phyloP scores from a whole-genome alignment of 2,329 filamentous ascomycete species.

The Nigrospora oryzae region DNA sequence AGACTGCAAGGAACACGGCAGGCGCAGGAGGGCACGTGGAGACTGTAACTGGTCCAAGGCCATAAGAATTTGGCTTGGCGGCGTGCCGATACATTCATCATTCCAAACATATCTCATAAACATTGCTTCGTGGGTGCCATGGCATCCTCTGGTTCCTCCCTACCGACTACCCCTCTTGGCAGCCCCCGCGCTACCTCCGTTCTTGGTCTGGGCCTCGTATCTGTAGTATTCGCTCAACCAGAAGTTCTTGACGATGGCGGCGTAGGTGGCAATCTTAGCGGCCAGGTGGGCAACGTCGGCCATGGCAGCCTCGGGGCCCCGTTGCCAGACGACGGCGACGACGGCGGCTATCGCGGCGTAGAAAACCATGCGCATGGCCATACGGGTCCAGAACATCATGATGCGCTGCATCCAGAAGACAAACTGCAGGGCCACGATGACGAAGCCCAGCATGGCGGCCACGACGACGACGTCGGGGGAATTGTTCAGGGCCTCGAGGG shows the following conservation, averaged over 20 bases:
- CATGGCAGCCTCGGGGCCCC: constrained; percentile 57
- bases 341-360: constrained; percentile 52
- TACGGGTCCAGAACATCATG: constrained; percentile 68
- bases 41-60: neutral
- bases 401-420: constrained; percentile 64
- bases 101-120: neutral
- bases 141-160: neutral
- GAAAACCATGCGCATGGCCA: constrained; percentile 54
- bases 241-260: constrained; percentile 39
- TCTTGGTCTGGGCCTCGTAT: constrained; percentile 41
- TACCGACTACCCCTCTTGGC: constrained; percentile 1
- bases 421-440: constrained; percentile 55
- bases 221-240: constrained; percentile 50
- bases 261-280: constrained; percentile 35
- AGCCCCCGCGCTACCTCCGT: constrained; percentile 6
- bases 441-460: constrained; percentile 41
- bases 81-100: neutral
- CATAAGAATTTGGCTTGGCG: neutral
- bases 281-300: constrained; percentile 44
- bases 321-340: constrained; percentile 50
- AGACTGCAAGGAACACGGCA: too few species aligned
- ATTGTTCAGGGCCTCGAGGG: constrained; percentile 23
- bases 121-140: neutral
- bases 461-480: constrained; percentile 33
- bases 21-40: neutral